A percentile compares a stretch with the other conserved stretches of the same genome.
phyloP scores from a whole-genome alignment of 176 grass and related monocot species.

The Raddia distichophylla region DNA sequence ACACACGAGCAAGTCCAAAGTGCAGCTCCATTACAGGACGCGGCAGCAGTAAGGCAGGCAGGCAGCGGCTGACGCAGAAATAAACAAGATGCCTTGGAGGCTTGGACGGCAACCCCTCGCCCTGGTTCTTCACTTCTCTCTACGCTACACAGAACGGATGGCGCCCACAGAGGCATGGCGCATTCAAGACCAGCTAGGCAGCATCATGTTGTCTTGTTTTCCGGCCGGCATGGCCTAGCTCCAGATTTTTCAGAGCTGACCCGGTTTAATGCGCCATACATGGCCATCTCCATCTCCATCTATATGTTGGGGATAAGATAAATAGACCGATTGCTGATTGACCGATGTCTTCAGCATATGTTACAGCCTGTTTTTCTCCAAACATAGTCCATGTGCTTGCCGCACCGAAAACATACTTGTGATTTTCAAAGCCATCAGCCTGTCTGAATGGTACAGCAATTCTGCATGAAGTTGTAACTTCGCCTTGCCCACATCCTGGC shows the following conservation, averaged over 20 bases:
- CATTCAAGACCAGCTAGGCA: constrained; percentile 33
- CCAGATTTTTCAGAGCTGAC: constrained; percentile 31
- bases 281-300: constrained; percentile 11
- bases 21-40: background rate
- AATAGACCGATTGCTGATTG: background rate
- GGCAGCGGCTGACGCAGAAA: background rate
- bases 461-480: constrained; percentile 11
- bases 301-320: constrained; percentile 16
- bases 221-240: constrained; percentile 33
- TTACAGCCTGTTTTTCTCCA: constrained; percentile 21
- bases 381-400: constrained; percentile 3
- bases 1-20: background rate
- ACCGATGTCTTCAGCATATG: background rate
- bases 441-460: background rate
- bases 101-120: constrained; percentile 13
- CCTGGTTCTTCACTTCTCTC: background rate
- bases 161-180: constrained; percentile 36
- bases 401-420: background rate
- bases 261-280: background rate
- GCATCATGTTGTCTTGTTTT: constrained; percentile 36
- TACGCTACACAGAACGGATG: constrained; percentile 22
- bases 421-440: background rate
- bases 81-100: constrained; percentile 16
- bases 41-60: background rate
- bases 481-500: background rate